Evolutionary conservation across 2,329 filamentous ascomycete genomes (phyloP), one percentile per base, ranked within the genome.

Genomic region (Verticillium tricorpus): DNA sequence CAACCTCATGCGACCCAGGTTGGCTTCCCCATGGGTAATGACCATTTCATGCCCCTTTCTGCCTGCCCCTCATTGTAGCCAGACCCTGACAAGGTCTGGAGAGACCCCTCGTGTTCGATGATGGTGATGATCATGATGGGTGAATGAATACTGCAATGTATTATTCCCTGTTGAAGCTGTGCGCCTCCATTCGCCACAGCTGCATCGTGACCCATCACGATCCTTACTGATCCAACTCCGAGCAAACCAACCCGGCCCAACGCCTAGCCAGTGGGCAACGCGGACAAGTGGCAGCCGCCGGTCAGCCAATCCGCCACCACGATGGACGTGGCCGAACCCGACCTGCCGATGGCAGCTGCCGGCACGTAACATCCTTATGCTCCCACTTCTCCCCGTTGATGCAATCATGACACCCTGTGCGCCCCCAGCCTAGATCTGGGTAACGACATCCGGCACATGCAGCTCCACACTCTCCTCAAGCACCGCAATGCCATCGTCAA

Each of bases 381-480:
- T 25, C 45, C 19, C 9, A 5, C 22, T 50, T n/a, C 45, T 14
- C n/a, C 40, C 45, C 19, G 22, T 50, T 50, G 45, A 50, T 50
- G 45, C 45, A 50, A 50, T 22, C 8, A 50, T 50, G 45, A 50
- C 45, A 25, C 19, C 22, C 11, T 9, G 5, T 25, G n/a, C 19
- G 19, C 12, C 45, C 11, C 5, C 34, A 35, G 34, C 9, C 9
- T 59, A 74, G 17, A 65, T 63, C 39, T 73, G 67, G 25, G 75
- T 78, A 45, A 81, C 69, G 22, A 82, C 65, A 67, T 83, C 80
- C 3, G 80, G 73, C 34, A 77, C 69, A 19, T 80, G 78, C 35
- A 77, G 72, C 64, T 79, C 78, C 17, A 85, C 78, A 54, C 79
- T 82, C 69, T 86, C 84, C 68, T 88, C 84, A 3, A 81, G 80